Conservation (phyloP, 495 filamentous ascomycete species). For the Thozetella sp. region DNA sequence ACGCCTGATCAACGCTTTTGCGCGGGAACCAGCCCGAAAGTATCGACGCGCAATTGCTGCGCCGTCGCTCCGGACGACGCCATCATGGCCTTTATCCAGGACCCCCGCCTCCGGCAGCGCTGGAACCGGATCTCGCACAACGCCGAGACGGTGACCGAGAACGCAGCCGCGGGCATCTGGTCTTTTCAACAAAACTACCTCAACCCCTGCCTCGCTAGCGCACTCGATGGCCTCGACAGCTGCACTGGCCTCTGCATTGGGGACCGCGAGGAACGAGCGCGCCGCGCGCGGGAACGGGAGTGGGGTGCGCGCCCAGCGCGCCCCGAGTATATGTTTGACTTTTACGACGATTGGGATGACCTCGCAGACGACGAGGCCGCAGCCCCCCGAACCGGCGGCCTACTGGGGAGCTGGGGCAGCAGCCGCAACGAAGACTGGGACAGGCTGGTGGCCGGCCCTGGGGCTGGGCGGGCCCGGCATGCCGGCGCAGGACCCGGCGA, state of each 20-base stretch:
- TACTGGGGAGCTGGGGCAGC: constrained; percentile 60
- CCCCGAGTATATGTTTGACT: constrained; percentile 88
- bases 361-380: constrained; percentile 50
- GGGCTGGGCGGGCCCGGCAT: constrained; percentile 41
- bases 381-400: constrained; percentile 36
- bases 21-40: too few species aligned
- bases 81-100: constrained; percentile 64
- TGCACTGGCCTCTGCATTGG: constrained; percentile 76
- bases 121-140: constrained; percentile 93
- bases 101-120: constrained; percentile 90
- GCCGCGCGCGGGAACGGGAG: constrained; percentile 60
- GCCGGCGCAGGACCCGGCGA: constrained; percentile 26
- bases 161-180: constrained; percentile 86
- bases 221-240: constrained; percentile 65
- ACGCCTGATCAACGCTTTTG: too few species aligned
- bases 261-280: constrained; percentile 70
- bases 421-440: constrained; percentile 89
- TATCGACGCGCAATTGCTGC: too few species aligned
- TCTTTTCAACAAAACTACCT: constrained; percentile 85
- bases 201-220: constrained; percentile 72
- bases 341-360: constrained; percentile 97
- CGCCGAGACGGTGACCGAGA: constrained; percentile 89
- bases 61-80: too few species aligned
- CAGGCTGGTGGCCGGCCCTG: constrained; percentile 78
- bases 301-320: constrained; percentile 55